These are phyloP conservation scores for Boletus reticulatus DNA, from an alignment of 768 basidiomycete species.

Conservation along the genomic window DNA sequence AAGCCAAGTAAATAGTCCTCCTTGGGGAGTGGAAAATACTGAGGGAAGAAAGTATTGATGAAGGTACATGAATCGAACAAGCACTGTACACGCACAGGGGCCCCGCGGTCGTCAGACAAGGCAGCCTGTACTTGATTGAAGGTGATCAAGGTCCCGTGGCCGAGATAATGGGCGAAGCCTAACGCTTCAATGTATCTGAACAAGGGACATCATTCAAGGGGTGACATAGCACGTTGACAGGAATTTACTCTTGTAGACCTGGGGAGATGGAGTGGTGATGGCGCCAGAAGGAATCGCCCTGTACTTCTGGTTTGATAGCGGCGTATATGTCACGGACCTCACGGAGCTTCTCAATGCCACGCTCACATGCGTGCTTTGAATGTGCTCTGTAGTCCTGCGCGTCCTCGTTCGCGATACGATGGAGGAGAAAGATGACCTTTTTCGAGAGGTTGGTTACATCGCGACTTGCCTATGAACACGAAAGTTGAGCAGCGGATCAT, in stretches of 20 bases:
- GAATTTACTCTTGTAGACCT: slow-evolving; percentile 71
- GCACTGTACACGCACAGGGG: slow-evolving; percentile 50
- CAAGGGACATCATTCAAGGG: slow-evolving; percentile 15
- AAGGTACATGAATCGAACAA: slow-evolving; percentile 5
- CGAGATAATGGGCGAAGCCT: slow-evolving; percentile 84
- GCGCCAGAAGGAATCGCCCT: slow-evolving; percentile 72
- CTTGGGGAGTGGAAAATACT: slow-evolving; percentile 76
- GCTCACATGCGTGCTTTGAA: slow-evolving; percentile 46
- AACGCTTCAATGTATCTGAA: slow-evolving; percentile 82
- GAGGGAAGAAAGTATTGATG: slow-evolving; percentile 5
- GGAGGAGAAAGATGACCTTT: slow-evolving; percentile 90
- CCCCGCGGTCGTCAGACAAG: slow-evolving; percentile 58
- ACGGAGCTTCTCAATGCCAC: slow-evolving; percentile 56
- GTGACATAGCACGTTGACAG: not conserved
- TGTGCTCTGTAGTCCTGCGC: slow-evolving; percentile 23
- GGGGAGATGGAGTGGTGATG: slow-evolving; percentile 73
- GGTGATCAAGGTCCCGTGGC: slow-evolving; percentile 63
- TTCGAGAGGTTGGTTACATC: slow-evolving; percentile 92
- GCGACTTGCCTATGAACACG: slow-evolving; percentile 58
- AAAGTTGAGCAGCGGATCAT: slow-evolving; percentile 1
- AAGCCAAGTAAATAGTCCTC: slow-evolving; percentile 91
- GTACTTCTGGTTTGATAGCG: slow-evolving; percentile 57
- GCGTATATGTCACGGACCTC: slow-evolving; percentile 69
- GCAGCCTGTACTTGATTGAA: slow-evolving; percentile 64
- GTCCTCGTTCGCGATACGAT: slow-evolving; percentile 60